Conservation (phyloP, 176 grass and related monocot species). For the Paspalum notatum region DNA sequence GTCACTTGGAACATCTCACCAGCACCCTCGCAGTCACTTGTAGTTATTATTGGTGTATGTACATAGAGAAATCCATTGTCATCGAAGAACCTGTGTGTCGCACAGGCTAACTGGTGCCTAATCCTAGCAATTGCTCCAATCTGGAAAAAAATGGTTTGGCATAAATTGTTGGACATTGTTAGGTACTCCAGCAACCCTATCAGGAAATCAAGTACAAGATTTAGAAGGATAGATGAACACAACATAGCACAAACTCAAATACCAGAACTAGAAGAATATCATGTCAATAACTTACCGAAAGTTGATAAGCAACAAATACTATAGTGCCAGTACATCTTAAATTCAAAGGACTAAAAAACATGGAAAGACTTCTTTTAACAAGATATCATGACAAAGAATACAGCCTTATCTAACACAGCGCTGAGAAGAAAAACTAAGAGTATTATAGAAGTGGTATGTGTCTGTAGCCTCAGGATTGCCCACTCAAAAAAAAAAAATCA, state of each 20-base stretch:
- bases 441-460: neutral
- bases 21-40: slow-evolving; percentile 91
- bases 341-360: neutral
- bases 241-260: neutral
- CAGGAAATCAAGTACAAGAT: neutral
- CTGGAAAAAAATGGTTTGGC: slow-evolving; percentile 49
- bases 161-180: neutral
- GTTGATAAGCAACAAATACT: neutral
- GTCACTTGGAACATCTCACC: slow-evolving; percentile 99
- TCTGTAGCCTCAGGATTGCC: neutral
- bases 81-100: slow-evolving; percentile 76
- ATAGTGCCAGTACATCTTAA: neutral
- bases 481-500: neutral
- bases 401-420: neutral
- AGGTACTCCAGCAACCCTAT: too few relatives aligned
- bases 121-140: slow-evolving; percentile 85
- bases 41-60: slow-evolving; percentile 94
- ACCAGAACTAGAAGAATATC: neutral
- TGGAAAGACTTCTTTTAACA: neutral
- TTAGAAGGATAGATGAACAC: neutral
- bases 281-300: neutral
- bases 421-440: neutral
- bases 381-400: neutral
- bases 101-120: slow-evolving; percentile 82
- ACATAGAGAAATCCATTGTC: slow-evolving; percentile 80